Percentiles rank a stretch among this genome's conserved stretches.
Conservation (phyloP, 2,329 filamentous ascomycete species). For the Fusarium nurragi region DNA sequence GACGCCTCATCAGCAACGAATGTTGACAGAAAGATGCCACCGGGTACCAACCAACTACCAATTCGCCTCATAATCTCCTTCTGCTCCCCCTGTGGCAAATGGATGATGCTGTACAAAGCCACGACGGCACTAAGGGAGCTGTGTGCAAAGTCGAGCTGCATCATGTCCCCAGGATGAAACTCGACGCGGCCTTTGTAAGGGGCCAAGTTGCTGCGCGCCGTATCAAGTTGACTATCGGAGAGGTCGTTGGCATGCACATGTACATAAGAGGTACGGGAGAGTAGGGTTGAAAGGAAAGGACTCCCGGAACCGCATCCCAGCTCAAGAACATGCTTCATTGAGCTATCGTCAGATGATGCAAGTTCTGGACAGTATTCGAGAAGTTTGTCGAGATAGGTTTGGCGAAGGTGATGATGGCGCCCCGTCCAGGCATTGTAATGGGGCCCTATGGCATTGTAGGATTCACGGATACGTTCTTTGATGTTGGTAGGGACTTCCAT, state of each 20-base stretch:
- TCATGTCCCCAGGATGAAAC: slow-evolving; percentile 15
- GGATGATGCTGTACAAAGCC: slow-evolving; percentile 21
- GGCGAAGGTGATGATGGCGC: slow-evolving; percentile 2
- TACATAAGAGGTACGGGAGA: neutral
- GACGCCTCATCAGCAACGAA: slow-evolving; percentile 4
- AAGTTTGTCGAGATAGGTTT: slow-evolving; percentile 1
- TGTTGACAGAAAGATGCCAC: slow-evolving; percentile 3
- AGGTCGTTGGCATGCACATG: slow-evolving; percentile 26
- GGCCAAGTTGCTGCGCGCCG: slow-evolving; percentile 2
- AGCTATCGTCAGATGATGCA: fast-evolving
- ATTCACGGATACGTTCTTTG: slow-evolving; percentile 5
- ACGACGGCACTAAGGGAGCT: slow-evolving; percentile 11
- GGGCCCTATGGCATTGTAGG: slow-evolving; percentile 11
- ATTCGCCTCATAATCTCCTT: slow-evolving; percentile 2
- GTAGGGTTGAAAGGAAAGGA: slow-evolving; percentile 4
- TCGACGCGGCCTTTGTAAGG: neutral
- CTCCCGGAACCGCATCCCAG: slow-evolving; percentile 21
- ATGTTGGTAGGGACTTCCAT: neutral
- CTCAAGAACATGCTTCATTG: slow-evolving; percentile 5
- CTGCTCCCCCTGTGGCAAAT: slow-evolving; percentile 19
- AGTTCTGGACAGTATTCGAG: neutral
- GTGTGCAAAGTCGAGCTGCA: slow-evolving; percentile 1
- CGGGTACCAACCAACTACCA: slow-evolving; percentile 5
- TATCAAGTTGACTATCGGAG: neutral
- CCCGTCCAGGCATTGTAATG: slow-evolving; percentile 29